Conservation (phyloP, 2,329 filamentous ascomycete genomes). For the Aspergillus melleus region DNA sequence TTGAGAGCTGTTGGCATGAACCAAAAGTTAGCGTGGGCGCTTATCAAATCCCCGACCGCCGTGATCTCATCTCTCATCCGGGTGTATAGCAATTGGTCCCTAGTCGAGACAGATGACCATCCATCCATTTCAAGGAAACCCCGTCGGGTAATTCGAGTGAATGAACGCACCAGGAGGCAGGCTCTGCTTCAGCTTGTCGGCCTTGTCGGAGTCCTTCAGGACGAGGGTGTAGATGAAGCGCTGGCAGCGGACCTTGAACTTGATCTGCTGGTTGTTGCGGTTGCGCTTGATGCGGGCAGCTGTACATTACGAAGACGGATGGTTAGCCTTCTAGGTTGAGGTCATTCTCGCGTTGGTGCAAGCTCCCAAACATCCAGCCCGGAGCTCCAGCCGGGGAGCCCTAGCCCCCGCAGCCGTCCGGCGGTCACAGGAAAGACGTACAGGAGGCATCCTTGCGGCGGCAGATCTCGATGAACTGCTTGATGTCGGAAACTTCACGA, state of each 20-base stretch:
- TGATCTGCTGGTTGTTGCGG: slow-evolving; percentile 86
- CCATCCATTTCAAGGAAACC: background rate
- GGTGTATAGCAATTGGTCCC: background rate
- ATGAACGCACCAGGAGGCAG: slow-evolving; percentile 84
- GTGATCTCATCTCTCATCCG: background rate
- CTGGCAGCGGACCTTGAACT: slow-evolving; percentile 99
- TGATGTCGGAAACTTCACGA: slow-evolving; percentile 97
- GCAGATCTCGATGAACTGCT: slow-evolving; percentile 99
- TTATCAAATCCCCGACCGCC: background rate
- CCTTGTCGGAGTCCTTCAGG: slow-evolving; percentile 98
- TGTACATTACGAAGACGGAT: slow-evolving; percentile 39
- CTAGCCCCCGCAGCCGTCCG: background rate
- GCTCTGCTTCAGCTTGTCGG: slow-evolving; percentile 99
- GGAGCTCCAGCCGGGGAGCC: slow-evolving; percentile 1
- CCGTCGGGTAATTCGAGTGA: slow-evolving; percentile 1
- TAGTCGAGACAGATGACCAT: background rate
- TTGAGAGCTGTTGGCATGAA: slow-evolving; percentile 39
- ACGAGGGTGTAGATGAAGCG: slow-evolving; percentile 96
- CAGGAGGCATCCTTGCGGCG: slow-evolving; percentile 98
- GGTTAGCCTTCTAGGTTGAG: slow-evolving; percentile 8
- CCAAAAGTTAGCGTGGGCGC: background rate
- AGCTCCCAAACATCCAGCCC: slow-evolving; percentile 3
- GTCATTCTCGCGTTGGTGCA: slow-evolving; percentile 1
- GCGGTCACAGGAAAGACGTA: slow-evolving; percentile 57
- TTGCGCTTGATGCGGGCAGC: slow-evolving; percentile 96